These are phyloP conservation scores for Austroboletus niveus DNA, from an alignment of 1,284 basidiomycete species.

Conservation along the genomic window DNA sequence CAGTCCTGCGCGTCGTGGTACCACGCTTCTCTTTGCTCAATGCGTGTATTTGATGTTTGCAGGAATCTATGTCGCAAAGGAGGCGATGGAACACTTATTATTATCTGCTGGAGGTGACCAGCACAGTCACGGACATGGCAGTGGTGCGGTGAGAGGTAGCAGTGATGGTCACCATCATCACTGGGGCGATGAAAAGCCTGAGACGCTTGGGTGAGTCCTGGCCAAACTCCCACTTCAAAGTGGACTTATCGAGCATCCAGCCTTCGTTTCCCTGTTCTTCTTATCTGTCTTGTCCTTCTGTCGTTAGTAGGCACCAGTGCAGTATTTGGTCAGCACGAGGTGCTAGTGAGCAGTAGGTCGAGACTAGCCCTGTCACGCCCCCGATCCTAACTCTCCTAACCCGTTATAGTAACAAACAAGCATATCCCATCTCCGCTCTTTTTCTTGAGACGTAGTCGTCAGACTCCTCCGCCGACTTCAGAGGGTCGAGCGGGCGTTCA, in stretches of 20 bases:
- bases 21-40: conserved; percentile 84
- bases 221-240: not conserved
- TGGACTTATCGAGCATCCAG: conserved; percentile 35
- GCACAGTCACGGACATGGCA: conserved; percentile 26
- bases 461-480: not conserved
- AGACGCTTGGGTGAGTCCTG: conserved; percentile 39
- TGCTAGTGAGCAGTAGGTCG: conserved; percentile 30
- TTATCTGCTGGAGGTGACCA: conserved; percentile 48
- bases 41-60: conserved; percentile 89
- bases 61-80: conserved; percentile 91
- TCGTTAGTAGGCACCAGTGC: conserved; percentile 43
- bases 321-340: conserved; percentile 33
- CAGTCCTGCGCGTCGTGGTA: conserved; percentile 73
- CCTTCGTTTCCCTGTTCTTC: conserved; percentile 66
- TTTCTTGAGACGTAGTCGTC: conserved; percentile 17
- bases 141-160: conserved; percentile 4
- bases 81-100: conserved; percentile 83
- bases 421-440: conserved; percentile 24
- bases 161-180: conserved; percentile 65
- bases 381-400: not conserved
- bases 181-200: conserved; percentile 44
- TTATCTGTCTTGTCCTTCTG: conserved; percentile 58
- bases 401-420: conserved; percentile 30
- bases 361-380: not conserved
- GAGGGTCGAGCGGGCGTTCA: conserved; percentile 10